Percentiles rank a stretch among this genome's conserved stretches.
These are phyloP conservation scores for Tylopilus intermedius DNA, from an alignment of 768 basidiomycete genomes.

Conservation along the genomic window DNA sequence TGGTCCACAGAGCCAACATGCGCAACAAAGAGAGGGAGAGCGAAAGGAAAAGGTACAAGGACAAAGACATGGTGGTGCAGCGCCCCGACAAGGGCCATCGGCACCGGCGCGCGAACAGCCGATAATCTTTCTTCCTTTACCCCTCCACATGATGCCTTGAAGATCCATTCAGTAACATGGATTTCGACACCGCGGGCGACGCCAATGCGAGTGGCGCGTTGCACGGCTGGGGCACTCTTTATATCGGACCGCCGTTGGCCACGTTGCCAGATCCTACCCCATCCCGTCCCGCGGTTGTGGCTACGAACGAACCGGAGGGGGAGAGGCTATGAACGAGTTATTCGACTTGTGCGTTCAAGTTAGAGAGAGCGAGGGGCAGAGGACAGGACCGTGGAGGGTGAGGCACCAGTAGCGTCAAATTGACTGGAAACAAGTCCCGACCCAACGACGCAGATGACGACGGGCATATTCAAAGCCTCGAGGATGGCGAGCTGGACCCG, in stretches of 20 bases:
- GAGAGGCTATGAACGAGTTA: slow-evolving; percentile 12
- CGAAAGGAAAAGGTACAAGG: neutral
- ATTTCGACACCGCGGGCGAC: slow-evolving; percentile 10
- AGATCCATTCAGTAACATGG: slow-evolving; percentile 9
- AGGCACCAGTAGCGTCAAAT: too few species aligned
- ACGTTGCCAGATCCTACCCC: neutral
- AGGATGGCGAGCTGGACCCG: slow-evolving; percentile 17
- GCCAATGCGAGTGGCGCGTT: neutral
- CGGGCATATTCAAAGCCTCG: neutral
- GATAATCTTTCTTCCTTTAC: neutral
- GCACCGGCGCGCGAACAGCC: slow-evolving; percentile 15
- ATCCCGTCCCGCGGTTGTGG: neutral
- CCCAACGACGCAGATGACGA: neutral
- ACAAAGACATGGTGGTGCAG: neutral
- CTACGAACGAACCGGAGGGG: neutral
- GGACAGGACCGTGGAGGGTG: neutral
- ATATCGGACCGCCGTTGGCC: slow-evolving; percentile 8
- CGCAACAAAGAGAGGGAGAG: slow-evolving; percentile 9
- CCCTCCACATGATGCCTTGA: slow-evolving; percentile 10
- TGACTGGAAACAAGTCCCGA: neutral
- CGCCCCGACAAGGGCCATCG: neutral
- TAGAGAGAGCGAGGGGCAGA: neutral
- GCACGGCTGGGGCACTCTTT: slow-evolving; percentile 7
- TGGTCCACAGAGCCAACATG: neutral
- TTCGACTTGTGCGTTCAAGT: slow-evolving; percentile 20